phyloP scores from a whole-genome alignment of 331 rosid species.

The Malus hybrid region DNA sequence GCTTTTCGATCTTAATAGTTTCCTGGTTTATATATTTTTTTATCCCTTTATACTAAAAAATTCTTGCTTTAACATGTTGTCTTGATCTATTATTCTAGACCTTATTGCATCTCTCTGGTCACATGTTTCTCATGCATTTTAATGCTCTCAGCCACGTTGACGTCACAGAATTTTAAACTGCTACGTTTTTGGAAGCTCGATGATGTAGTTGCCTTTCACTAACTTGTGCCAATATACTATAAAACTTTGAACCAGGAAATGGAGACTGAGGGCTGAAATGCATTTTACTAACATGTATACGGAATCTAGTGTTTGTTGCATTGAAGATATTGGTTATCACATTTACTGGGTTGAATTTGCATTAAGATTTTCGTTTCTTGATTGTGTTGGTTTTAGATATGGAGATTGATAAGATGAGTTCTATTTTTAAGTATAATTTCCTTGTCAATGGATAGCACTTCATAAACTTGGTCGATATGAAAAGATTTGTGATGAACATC shows the following conservation, averaged over 20 bases:
- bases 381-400: neutral
- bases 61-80: neutral
- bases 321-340: neutral
- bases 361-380: neutral
- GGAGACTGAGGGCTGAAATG: neutral
- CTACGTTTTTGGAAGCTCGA: neutral
- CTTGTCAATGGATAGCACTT: neutral
- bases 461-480: neutral
- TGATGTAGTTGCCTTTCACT: neutral
- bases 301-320: neutral
- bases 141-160: neutral
- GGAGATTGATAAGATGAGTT: neutral
- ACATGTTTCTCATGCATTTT: neutral
- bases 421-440: neutral
- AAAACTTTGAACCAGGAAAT: neutral
- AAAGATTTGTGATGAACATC: neutral
- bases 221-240: neutral
- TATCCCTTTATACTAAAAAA: no score
- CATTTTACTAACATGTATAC: neutral
- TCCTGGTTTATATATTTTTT: no score
- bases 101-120: neutral
- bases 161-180: neutral
- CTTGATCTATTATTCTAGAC: neutral
- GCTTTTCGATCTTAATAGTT: neutral
- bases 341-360: neutral